Evolutionary conservation across 345 rosid species (phyloP).

Genomic region (Reutealis trisperma): DNA sequence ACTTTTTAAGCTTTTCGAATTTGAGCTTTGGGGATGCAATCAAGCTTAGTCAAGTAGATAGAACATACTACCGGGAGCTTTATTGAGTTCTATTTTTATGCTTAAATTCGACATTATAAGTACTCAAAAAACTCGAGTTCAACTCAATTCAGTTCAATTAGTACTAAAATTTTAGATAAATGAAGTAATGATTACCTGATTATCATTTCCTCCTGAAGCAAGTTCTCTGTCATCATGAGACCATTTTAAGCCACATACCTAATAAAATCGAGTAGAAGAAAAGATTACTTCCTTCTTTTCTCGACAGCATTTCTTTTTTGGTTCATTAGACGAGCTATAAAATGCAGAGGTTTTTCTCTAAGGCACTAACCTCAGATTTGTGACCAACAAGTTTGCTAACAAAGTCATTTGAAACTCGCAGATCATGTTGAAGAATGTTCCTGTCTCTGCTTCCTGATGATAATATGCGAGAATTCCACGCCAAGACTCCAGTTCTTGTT

Average conservation of each 20-base stretch:
- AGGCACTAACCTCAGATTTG: slow-evolving; percentile 70
- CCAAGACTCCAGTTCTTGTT: slow-evolving; percentile 91
- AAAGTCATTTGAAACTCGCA: slow-evolving; percentile 70
- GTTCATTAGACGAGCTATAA: no score
- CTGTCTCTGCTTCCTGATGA: slow-evolving; percentile 96
- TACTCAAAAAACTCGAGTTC: no score
- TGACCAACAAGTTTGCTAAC: slow-evolving; percentile 85
- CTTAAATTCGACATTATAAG: no score
- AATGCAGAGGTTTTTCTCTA: no score
- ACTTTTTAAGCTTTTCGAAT: no score
- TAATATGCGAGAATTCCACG: slow-evolving; percentile 87
- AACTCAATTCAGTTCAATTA: no score
- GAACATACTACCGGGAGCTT: no score
- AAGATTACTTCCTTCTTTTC: not conserved
- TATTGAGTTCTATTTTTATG: no score
- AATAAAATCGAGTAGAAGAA: slow-evolving; percentile 1
- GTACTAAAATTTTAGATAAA: no score
- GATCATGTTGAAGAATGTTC: slow-evolving; percentile 92
- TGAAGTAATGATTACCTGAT: slow-evolving; percentile 56
- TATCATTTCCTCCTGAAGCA: slow-evolving; percentile 98
- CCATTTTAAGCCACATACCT: slow-evolving; percentile 95
- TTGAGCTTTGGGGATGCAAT: no score
- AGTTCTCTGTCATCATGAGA: slow-evolving; percentile 97
- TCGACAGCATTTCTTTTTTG: no score
- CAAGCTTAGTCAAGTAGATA: no score